Percentiles rank a stretch among this genome's conserved stretches.
Conservation (phyloP, 1,139 yeast species). For the Saccharomyces hybrid region DNA sequence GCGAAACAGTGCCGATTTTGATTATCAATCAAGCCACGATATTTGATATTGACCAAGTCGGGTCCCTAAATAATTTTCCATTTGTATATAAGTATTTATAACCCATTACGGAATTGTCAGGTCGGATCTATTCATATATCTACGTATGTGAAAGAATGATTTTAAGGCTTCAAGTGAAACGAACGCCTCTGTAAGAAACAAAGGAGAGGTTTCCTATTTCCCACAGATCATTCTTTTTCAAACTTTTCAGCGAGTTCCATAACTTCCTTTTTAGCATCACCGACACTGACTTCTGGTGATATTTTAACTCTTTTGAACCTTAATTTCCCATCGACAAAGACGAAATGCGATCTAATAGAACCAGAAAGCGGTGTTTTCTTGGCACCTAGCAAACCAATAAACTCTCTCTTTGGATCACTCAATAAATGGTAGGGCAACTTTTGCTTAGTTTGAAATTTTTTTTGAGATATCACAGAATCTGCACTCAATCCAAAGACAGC, state of each 20-base stretch:
- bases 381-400: constrained; percentile 75
- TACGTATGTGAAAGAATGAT: neutral
- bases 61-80: constrained; percentile 9
- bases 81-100: constrained; percentile 4
- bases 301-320: constrained; percentile 57
- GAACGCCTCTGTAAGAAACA: neutral
- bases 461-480: constrained; percentile 68
- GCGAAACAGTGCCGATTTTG: constrained; percentile 10
- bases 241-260: constrained; percentile 22
- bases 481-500: constrained; percentile 64
- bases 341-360: constrained; percentile 81
- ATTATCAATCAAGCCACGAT: constrained; percentile 13
- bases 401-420: constrained; percentile 63
- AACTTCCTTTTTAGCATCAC: constrained; percentile 52
- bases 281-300: constrained; percentile 71
- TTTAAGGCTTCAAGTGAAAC: neutral
- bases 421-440: constrained; percentile 64
- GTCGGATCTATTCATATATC: neutral
- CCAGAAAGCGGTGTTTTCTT: constrained; percentile 57
- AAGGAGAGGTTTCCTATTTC: no score
- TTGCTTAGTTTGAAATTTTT: constrained; percentile 65
- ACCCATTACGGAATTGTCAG: neutral
- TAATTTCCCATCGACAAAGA: constrained; percentile 71
- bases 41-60: constrained; percentile 21
- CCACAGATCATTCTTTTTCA: neutral